Base-by-base conservation (phyloP, 2,329 filamentous ascomycete genomes). In the Didymosphaeria variabile region DNA sequence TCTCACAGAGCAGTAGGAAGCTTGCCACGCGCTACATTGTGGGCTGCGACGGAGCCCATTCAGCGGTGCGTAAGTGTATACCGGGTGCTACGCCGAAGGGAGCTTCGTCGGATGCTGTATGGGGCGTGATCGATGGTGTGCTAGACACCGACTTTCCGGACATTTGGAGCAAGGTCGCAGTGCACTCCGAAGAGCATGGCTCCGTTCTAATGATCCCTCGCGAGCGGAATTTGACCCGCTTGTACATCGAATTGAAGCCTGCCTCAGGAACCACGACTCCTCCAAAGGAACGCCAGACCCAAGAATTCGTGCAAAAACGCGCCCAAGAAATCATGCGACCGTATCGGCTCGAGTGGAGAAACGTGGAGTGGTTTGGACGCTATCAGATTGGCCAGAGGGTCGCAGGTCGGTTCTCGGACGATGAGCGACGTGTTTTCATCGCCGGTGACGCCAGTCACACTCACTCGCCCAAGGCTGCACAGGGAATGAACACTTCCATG, bases 151-250 rank as follows among this genome's bases (percentile, higher is more conserved):
- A 91, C 72, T 92, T 92, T 67, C 90, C 90, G 1, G 90, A 92
- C 69, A 85, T 92, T 52, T 92, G 89, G 89, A 90, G 87, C 74
- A 92, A 92, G 78, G 88, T 89, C 0, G 84, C 90, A 0, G 83
- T 91, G 8, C 89, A 89, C 65, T 89, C 87, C 2, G 86, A 91
- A 62, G 83, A 86, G 60, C 83, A 87, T 47, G 90, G 90, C 2
- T 90, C 89, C 0, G 87, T 92, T 49, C 82, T 92, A n/a, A 90
- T 91, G 74, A 89, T 92, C 56, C 90, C 90, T 5, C 86, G 90
- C 42, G 90, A 92, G 75, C 83, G 88, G 45, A 90, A 90, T 70
- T 87, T 92, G 85, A 92, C 90, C 0, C 85, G 90, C 49, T 81
- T 86, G 3, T 86, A 86, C 59, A 83, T 86, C 42, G 83, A 82